Evolutionary conservation across 2,329 filamentous ascomycete genomes (phyloP).

Genomic region (Venturia carpophila): DNA sequence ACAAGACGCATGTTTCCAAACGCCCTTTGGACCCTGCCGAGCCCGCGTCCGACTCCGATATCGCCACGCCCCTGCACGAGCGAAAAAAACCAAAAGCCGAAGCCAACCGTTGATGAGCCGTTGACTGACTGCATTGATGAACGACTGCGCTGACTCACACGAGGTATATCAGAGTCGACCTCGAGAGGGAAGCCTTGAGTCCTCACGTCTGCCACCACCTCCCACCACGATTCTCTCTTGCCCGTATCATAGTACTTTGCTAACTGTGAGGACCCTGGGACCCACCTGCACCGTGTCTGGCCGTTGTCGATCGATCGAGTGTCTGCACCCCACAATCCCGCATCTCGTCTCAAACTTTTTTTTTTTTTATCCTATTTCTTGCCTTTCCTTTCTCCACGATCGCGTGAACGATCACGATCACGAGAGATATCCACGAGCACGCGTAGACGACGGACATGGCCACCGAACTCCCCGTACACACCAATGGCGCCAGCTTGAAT

Average conservation of each 20-base stretch:
- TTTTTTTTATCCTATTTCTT: too few relatives aligned
- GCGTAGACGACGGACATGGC: constrained; percentile 29
- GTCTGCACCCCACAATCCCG: neutral
- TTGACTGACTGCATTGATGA: neutral
- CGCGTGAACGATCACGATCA: neutral
- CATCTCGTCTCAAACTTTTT: neutral
- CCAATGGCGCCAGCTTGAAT: constrained; percentile 25
- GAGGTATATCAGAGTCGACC: too few relatives aligned
- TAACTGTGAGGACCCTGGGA: too few relatives aligned
- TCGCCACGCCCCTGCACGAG: neutral
- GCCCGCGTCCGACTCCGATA: neutral
- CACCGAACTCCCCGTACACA: constrained; percentile 42
- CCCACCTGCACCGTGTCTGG: too few relatives aligned
- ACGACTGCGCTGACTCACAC: neutral
- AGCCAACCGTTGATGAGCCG: constrained; percentile 6
- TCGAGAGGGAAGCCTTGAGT: too few relatives aligned
- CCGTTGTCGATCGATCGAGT: neutral
- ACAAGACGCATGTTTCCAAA: neutral
- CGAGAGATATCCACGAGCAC: neutral
- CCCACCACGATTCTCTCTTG: too few relatives aligned
- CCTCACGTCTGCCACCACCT: too few relatives aligned
- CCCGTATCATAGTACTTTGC: too few relatives aligned
- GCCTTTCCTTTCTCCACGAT: neutral
- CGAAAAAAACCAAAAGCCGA: neutral
- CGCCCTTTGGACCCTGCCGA: neutral